Base-by-base conservation (phyloP, 495 filamentous ascomycete species). In the Lentithecium fluviatile region DNA sequence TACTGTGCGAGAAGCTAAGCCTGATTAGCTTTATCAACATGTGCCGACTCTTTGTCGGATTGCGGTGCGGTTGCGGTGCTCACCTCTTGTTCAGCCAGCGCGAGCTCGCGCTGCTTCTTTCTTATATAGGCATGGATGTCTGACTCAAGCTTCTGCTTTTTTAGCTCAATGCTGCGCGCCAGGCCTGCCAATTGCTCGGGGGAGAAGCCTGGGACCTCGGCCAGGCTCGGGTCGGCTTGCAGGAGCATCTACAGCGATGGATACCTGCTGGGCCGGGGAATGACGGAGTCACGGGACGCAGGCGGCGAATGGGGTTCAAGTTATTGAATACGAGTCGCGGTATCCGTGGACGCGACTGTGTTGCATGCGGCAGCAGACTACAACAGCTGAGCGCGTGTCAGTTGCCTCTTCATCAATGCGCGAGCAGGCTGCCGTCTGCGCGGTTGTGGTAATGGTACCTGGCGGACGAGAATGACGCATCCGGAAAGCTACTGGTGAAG, bases 101-200 rank as follows among this genome's bases (percentile, higher is more conserved):
- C 49, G 43, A 68, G 56, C 17, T 68, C 56, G 26, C 52, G 51
- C 60, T 68, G 65, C 56, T 64, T 68, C n/a, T 34, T 15, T n/a
- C 47, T 38, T 42, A 64, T 68, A 38, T 68, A 68, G 26, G 56
- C 40, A 25, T 47, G 45, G 40, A 68, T 68, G 60, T 68, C 65
- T 29, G 32, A 52, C 60, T 68, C 60, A 46, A 68, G 65, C 40
- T 51, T 46, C 60, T 61, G 60, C 45, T 64, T 64, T 23, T 64
- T 60, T 20, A 42, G 45, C 52, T 68, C 60, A 32, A 68, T 47
- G 45, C 52, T 56, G 45, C 45, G 45, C 42, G 55, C 48, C 47
- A 64, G 40, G 37, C 19, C 23, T 25, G 60, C 56, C 46, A 68
- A 53, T 59, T 68, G 60, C 38, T 38, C 50, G 34, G 65, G 50